Evolutionary conservation across 176 grass and related monocot genomes (phyloP), one percentile per base, ranked within the genome.

Genomic region (Pontederia crassipes): DNA sequence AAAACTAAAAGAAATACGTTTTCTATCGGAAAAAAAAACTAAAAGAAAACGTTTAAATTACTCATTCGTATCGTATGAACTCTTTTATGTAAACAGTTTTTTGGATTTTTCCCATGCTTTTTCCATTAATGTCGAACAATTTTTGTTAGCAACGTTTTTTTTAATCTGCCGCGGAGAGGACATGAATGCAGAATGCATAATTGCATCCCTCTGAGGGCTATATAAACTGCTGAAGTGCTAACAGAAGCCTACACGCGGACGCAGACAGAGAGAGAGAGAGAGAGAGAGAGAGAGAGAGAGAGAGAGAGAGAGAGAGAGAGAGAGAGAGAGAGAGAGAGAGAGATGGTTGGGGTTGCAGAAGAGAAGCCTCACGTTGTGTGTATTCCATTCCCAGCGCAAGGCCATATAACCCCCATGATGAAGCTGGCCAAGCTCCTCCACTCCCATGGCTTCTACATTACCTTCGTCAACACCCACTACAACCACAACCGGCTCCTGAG

Each of bases 391-490:
- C 61, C 61, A 12, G 61, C 61, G 2, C 61, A 64, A 64, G 61
- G 61, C 45, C 61, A 64, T 17, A 0, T 64, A 48, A 64, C 46
- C 16, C 61, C 61, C 17, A 14, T 64, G 61, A 16, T 64, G 17
- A 64, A 49, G 61, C 61, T 64, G 4, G 61, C 61, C 61, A 64
- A 64, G 45, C 46, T 49, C 61, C 61, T 64, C 46, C 61, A 49
- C 15, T 48, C 11, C 9, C n/a, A 27, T 47, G 45, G 61, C 46
- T 64, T 49, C 45, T 46, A 49, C 61, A 49, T 64, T 9, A 64
- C 61, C 61, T 64, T 64, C 46, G 45, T 64, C n/a, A 64, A 64
- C 61, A 64, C 61, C 46, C 10, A 64, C 9, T 64, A 48, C 61
- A 64, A 64, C 61, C 61, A 64, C 17, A 64, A 49, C 9, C 61